Evolutionary conservation across 768 basidiomycete genomes (phyloP).

Genomic region (Pleurotus ostreatus): DNA sequence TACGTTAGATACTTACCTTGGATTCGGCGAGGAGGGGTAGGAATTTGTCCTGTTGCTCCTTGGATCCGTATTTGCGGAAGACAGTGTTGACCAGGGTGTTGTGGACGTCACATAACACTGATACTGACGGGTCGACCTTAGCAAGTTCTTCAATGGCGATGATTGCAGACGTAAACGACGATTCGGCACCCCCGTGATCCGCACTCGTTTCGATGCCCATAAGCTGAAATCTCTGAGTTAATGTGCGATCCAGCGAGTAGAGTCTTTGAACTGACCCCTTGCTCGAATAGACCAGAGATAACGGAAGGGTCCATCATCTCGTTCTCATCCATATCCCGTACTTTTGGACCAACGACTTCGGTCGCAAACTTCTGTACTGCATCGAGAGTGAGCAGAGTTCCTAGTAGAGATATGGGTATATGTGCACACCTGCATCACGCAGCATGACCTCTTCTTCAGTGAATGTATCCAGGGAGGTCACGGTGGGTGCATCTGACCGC

Average conservation of each 20-base stretch:
- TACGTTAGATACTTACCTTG: slow-evolving; percentile 45
- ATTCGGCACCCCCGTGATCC: slow-evolving; percentile 83
- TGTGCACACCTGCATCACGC: slow-evolving; percentile 73
- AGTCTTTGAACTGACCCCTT: slow-evolving; percentile 64
- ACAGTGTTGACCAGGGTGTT: slow-evolving; percentile 98
- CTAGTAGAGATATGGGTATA: background rate
- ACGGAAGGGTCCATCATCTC: slow-evolving; percentile 89
- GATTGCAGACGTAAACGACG: slow-evolving; percentile 91
- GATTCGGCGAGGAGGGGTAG: slow-evolving; percentile 76
- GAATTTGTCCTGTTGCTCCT: slow-evolving; percentile 85
- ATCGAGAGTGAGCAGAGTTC: background rate
- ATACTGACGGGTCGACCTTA: slow-evolving; percentile 93
- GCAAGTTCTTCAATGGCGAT: slow-evolving; percentile 98
- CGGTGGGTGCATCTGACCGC: slow-evolving; percentile 20
- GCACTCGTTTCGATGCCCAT: slow-evolving; percentile 96
- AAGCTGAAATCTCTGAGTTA: slow-evolving; percentile 43
- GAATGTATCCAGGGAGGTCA: slow-evolving; percentile 73
- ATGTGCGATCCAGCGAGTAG: no score
- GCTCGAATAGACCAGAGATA: slow-evolving; percentile 88
- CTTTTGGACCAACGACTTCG: slow-evolving; percentile 87
- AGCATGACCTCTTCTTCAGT: slow-evolving; percentile 96
- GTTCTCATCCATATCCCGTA: slow-evolving; percentile 97
- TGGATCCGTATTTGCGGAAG: slow-evolving; percentile 78
- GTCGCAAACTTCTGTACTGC: slow-evolving; percentile 83
- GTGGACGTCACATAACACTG: slow-evolving; percentile 96